phyloP scores from a whole-genome alignment of 352 stramenopile species.

The Peronospora farinosa region DNA sequence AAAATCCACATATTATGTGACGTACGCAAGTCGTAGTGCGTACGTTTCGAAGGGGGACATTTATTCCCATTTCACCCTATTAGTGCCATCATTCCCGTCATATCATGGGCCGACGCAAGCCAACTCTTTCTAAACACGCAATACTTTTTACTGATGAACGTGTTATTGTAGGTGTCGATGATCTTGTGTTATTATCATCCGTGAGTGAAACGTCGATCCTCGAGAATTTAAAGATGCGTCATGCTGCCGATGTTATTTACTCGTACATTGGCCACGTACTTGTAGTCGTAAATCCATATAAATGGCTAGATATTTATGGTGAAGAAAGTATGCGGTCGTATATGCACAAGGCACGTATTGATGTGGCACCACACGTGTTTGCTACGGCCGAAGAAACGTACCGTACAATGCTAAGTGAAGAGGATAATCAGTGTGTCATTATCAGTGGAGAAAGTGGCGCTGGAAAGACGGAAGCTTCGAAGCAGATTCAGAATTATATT shows the following conservation, averaged over 20 bases:
- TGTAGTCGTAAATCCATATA: slow-evolving; percentile 87
- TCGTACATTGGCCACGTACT: slow-evolving; percentile 85
- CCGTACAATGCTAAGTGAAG: slow-evolving; percentile 81
- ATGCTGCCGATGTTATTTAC: slow-evolving; percentile 85
- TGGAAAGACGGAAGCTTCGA: slow-evolving; percentile 84
- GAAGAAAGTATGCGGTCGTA: slow-evolving; percentile 75
- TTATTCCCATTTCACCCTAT: too few species aligned
- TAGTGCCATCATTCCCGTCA: too few species aligned
- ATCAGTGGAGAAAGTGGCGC: slow-evolving; percentile 83
- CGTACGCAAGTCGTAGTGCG: too few species aligned
- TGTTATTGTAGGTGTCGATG: slow-evolving; percentile 68
- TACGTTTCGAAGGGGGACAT: too few species aligned
- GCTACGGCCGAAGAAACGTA: slow-evolving; percentile 84
- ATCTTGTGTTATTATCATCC: slow-evolving; percentile 68
- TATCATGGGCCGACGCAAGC: slow-evolving; percentile 29
- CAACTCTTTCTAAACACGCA: slow-evolving; percentile 14
- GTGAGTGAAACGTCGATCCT: slow-evolving; percentile 79
- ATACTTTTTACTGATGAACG: slow-evolving; percentile 54
- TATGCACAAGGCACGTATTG: slow-evolving; percentile 81
- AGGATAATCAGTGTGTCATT: slow-evolving; percentile 88
- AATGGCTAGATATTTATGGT: slow-evolving; percentile 87
- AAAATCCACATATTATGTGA: too few species aligned
- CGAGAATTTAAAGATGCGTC: slow-evolving; percentile 85
- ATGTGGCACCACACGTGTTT: slow-evolving; percentile 83
- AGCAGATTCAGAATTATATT: slow-evolving; percentile 90